A percentile compares a stretch with the other conserved stretches of the same genome.
phyloP scores from a whole-genome alignment of 805 yeast genomes.

The Ogataea angusta region DNA sequence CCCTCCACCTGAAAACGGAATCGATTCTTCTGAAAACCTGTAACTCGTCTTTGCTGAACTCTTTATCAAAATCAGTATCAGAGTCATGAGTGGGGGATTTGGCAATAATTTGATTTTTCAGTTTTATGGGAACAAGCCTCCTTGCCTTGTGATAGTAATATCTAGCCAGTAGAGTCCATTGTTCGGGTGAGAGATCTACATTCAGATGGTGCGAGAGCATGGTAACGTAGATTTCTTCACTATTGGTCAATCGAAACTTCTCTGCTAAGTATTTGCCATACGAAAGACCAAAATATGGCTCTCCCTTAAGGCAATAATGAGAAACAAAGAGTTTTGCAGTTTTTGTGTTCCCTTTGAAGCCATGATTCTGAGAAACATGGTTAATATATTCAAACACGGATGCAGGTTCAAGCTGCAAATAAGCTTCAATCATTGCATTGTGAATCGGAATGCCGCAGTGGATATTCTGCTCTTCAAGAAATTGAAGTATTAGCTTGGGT shows the following conservation, averaged over 20 bases:
- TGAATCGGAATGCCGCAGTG: constrained; percentile 4
- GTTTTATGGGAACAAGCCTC: neutral
- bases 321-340: constrained; percentile 10
- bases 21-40: neutral
- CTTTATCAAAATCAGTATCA: neutral
- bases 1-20: constrained; percentile 7
- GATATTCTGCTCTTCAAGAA: constrained; percentile 8
- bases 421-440: constrained; percentile 9
- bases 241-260: constrained; percentile 2
- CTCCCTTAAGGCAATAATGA: constrained; percentile 1
- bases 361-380: neutral
- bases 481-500: constrained; percentile 4
- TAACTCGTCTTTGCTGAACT: neutral
- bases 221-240: constrained; percentile 1
- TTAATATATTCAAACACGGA: constrained; percentile 10
- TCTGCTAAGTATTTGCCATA: constrained; percentile 6
- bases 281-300: constrained; percentile 12
- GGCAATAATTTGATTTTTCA: neutral
- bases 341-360: constrained; percentile 6
- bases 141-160: constrained; percentile 1
- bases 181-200: neutral
- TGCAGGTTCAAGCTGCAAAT: constrained; percentile 3
- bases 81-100: neutral
- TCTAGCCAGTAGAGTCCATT: constrained; percentile 1
- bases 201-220: constrained; percentile 4